These are phyloP conservation scores for Cladosporium cucumerinum DNA, from an alignment of 2,329 filamentous ascomycete genomes.

Conservation along the genomic window DNA sequence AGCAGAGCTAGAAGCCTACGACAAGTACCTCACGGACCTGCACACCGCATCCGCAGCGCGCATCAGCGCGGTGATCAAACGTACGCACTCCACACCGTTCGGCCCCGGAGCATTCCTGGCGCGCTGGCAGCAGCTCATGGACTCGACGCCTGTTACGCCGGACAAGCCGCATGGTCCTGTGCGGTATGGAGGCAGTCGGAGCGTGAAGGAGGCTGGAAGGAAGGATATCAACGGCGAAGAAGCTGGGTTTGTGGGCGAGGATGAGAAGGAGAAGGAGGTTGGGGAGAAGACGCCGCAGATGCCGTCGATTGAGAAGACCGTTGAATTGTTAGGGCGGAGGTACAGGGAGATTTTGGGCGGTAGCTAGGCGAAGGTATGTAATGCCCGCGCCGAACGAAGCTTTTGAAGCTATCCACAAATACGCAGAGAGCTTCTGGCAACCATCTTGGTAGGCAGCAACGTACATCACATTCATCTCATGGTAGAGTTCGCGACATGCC, in stretches of 20 bases:
- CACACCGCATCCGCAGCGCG: constrained; percentile 52
- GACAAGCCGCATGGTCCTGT: constrained; percentile 50
- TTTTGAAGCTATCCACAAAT: no score
- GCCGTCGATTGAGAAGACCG: constrained; percentile 31
- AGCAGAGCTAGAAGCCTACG: constrained; percentile 57
- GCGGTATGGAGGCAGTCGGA: constrained; percentile 39
- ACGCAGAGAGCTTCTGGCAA: no score
- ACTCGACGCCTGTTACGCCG: constrained; percentile 67
- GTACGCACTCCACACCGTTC: constrained; percentile 42
- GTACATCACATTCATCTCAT: background rate
- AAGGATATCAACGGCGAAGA: constrained; percentile 35
- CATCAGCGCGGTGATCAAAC: constrained; percentile 56
- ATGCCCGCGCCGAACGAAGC: no score
- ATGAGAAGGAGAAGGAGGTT: constrained; percentile 32
- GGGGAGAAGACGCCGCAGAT: constrained; percentile 27
- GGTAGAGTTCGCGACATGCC: background rate
- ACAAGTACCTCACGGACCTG: constrained; percentile 56
- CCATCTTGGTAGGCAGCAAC: background rate
- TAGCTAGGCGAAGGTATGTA: background rate
- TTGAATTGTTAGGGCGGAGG: constrained; percentile 31
- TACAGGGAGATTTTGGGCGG: constrained; percentile 35
- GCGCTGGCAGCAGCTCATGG: constrained; percentile 68
- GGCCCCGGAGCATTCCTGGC: constrained; percentile 71
- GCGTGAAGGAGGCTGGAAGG: constrained; percentile 37
- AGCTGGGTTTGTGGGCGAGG: constrained; percentile 23